These are phyloP conservation scores for Adansonia digitata DNA, from an alignment of 345 rosid genomes.

Conservation along the genomic window DNA sequence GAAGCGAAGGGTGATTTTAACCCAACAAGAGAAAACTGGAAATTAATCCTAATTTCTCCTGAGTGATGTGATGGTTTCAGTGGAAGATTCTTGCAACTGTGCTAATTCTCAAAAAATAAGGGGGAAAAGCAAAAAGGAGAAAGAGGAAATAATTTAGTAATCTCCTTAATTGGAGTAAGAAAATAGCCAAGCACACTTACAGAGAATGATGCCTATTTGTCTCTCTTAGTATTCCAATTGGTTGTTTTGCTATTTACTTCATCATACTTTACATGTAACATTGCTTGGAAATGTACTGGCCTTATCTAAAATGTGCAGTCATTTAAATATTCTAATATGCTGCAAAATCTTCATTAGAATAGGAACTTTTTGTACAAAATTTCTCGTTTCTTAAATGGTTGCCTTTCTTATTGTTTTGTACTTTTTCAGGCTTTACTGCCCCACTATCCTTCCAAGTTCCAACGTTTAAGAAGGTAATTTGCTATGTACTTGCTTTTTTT, in stretches of 20 bases:
- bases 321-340: neutral
- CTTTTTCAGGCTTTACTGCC: constrained; percentile 62
- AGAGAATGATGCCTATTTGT: neutral
- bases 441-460: constrained; percentile 63
- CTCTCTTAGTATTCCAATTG: neutral
- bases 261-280: neutral
- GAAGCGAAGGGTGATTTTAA: neutral
- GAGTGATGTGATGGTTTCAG: neutral
- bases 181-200: neutral
- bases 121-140: neutral
- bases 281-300: constrained; percentile 5
- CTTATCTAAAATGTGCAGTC: neutral
- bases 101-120: neutral
- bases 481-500: neutral
- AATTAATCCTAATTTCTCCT: neutral
- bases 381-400: neutral
- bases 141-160: neutral
- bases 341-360: neutral
- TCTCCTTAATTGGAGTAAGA: neutral
- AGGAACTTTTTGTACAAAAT: neutral
- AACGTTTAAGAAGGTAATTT: constrained; percentile 52
- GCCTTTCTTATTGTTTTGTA: neutral
- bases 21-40: neutral
- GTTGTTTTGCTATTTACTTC: neutral
- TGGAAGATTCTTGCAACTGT: neutral